Base-by-base conservation (phyloP, 495 filamentous ascomycete genomes). In the Penicillium flavigenum region DNA sequence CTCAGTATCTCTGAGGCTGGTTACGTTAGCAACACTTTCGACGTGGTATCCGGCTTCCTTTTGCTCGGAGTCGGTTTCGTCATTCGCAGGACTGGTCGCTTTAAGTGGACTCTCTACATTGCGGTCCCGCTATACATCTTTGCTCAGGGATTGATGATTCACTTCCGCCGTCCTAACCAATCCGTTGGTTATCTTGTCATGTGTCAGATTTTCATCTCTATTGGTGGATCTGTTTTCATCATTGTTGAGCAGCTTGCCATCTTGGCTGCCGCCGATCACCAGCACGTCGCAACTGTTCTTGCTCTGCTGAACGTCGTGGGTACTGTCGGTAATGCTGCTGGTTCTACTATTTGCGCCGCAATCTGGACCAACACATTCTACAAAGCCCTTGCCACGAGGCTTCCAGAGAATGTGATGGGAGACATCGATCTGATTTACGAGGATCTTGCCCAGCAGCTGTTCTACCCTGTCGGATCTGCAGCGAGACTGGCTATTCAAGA, bases 191-290 rank as follows among this genome's bases (percentile, higher is more conserved):
- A 85, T 66, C 75, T 90, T 41, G 72, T 88, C 62, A 87, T 88
- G 82, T 85, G 80, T 61, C 85, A 90, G 63, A 85, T 90, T 65
- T 83, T 88, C 68, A 87, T 88, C 62, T 81, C 86, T 24, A 78
- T 90, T 41, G 75, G 76, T 41, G 85, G 83, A 24, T 74, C 79
- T 38, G 78, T 77, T 3, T 68, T 84, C 26, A 63, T 89, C 46
- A 83, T 89, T 65, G 72, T 69, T 57, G 81, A 85, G 64, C 82
- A 89, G 62, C 81, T 89, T 27, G 83, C 85, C 9, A 80, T 82
- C 67, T 80, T 89, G 78, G 85, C 87, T 11, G 83, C 81, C 1
- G 75, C 79, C 0, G 69, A 77, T 2, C 88, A 90, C 54, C 76
- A 88, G 57, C 72, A 88, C 58, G 74, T 90, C 39, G 86, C 88